Conservation (phyloP, 768 basidiomycete genomes). For the Trametes meyenii region DNA sequence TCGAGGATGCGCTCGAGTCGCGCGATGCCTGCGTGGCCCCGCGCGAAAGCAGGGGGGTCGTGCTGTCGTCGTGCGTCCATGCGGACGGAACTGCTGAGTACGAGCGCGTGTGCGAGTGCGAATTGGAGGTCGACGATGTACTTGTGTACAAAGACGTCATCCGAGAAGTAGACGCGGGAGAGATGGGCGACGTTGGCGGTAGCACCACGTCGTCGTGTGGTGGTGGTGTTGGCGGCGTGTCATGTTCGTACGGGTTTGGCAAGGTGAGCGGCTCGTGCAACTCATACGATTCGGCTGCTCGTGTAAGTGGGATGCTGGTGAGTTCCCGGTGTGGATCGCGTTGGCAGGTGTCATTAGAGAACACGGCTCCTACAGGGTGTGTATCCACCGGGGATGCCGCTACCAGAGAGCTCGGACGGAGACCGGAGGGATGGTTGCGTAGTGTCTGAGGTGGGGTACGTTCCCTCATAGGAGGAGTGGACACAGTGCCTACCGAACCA, state of each 20-base stretch:
- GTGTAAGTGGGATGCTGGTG: background rate
- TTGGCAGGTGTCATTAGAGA: background rate
- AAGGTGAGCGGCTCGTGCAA: background rate
- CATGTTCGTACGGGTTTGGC: slow-evolving; percentile 22
- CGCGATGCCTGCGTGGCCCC: slow-evolving; percentile 19
- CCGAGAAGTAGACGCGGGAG: background rate
- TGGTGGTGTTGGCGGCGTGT: slow-evolving; percentile 15
- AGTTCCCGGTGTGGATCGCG: background rate
- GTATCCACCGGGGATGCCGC: background rate
- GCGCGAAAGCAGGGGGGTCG: slow-evolving; percentile 16
- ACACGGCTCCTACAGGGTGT: background rate
- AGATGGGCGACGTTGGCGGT: background rate
- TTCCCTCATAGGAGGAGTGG: slow-evolving; percentile 8
- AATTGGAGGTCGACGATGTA: background rate
- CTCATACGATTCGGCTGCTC: background rate
- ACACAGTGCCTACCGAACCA: background rate
- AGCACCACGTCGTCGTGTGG: slow-evolving; percentile 4
- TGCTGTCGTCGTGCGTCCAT: slow-evolving; percentile 21
- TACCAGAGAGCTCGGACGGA: background rate
- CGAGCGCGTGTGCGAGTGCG: background rate
- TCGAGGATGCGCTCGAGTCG: slow-evolving; percentile 16
- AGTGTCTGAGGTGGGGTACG: background rate
- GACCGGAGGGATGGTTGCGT: background rate
- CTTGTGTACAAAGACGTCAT: slow-evolving; percentile 1
- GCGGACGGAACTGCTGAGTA: slow-evolving; percentile 17